Percentiles rank a stretch among this genome's conserved stretches.
These are phyloP conservation scores for Purpureocillium lavendulum DNA, from an alignment of 2,329 filamentous ascomycete genomes.

Conservation along the genomic window DNA sequence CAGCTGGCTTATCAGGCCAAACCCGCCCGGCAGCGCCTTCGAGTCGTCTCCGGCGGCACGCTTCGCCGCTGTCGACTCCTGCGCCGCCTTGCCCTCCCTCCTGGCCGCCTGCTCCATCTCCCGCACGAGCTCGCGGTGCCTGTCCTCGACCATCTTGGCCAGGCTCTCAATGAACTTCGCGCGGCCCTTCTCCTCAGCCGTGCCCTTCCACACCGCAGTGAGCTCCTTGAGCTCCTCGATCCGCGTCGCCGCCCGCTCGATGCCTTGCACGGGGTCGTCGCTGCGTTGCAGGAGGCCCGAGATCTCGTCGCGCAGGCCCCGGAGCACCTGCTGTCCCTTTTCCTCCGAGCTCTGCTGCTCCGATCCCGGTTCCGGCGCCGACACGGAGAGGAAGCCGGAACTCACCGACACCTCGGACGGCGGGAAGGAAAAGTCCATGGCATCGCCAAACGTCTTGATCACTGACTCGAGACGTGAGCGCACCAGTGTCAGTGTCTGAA, in stretches of 20 bases:
- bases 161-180: constrained; percentile 73
- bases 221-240: constrained; percentile 73
- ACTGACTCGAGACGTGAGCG: constrained; percentile 80
- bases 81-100: constrained; percentile 23
- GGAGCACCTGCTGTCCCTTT: constrained; percentile 75
- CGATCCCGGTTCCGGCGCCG: constrained; percentile 66
- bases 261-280: constrained; percentile 53
- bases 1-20: constrained; percentile 54
- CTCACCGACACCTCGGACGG: constrained; percentile 78
- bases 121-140: constrained; percentile 42
- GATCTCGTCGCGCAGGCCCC: constrained; percentile 64
- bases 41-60: constrained; percentile 25
- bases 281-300: constrained; percentile 50
- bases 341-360: constrained; percentile 65
- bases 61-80: constrained; percentile 23
- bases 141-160: constrained; percentile 75
- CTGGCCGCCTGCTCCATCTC: constrained; percentile 38
- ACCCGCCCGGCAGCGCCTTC: constrained; percentile 39
- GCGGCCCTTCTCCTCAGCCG: constrained; percentile 84
- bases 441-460: constrained; percentile 85
- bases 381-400: constrained; percentile 84
- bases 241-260: constrained; percentile 64
- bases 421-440: constrained; percentile 90
- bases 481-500: constrained; percentile 77
- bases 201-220: constrained; percentile 85